phyloP scores from a whole-genome alignment of 1,284 basidiomycete genomes.

The Clitocybe nebularis region DNA sequence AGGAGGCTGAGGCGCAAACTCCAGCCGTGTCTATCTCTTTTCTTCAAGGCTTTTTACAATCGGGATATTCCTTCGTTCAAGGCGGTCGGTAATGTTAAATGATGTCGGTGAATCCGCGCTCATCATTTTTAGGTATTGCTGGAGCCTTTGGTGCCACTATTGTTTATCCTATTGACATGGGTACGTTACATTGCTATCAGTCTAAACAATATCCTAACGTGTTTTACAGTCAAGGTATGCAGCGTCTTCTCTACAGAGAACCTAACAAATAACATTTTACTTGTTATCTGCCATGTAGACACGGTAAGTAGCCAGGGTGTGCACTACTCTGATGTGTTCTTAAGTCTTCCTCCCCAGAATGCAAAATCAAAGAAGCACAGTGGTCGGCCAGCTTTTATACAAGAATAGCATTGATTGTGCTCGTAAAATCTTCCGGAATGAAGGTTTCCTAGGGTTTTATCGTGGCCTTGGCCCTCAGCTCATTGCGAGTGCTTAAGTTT shows the following conservation, averaged over 20 bases:
- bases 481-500: conserved; percentile 51
- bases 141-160: conserved; percentile 92
- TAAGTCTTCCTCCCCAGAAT: conserved; percentile 50
- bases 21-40: conserved; percentile 34
- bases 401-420: conserved; percentile 95
- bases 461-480: conserved; percentile 94
- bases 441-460: conserved; percentile 95
- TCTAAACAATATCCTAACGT: conserved; percentile 15
- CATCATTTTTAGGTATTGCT: conserved; percentile 58
- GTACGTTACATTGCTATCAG: conserved; percentile 40
- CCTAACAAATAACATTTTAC: neutral
- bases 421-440: conserved; percentile 90
- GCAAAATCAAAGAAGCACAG: conserved; percentile 95
- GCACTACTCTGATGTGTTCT: neutral
- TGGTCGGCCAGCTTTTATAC: conserved; percentile 92
- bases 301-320: conserved; percentile 47
- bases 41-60: conserved; percentile 52
- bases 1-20: conserved; percentile 36
- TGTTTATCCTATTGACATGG: conserved; percentile 93
- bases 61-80: conserved; percentile 83
- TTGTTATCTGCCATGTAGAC: conserved; percentile 46
- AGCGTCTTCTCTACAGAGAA: no score
- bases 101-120: conserved; percentile 2
- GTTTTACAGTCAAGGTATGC: conserved; percentile 62
- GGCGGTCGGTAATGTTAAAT: conserved; percentile 59